Base-by-base conservation (phyloP, 1,284 basidiomycete species). In the Microbotryum saponariae region DNA sequence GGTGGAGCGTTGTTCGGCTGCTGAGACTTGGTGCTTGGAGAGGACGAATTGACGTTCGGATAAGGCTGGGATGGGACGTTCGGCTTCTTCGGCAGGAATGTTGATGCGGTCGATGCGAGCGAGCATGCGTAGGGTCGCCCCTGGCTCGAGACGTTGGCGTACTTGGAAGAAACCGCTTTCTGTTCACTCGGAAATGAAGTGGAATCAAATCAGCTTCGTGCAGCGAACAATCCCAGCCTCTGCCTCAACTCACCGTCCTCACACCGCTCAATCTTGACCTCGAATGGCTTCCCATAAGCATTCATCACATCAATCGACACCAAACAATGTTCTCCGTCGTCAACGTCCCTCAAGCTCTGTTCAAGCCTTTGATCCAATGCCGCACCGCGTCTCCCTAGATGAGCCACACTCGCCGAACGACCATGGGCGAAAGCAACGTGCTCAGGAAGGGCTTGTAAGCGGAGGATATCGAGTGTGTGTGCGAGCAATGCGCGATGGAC, bases 1-100 rank as follows among this genome's bases (percentile, higher is more conserved):
- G 69, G 88, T 85, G 10, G 78, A 73, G 46, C 77, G 79, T 64
- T 85, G 81, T 70, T 90, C 85, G 49, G 76, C 76, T 5, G 77
- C 74, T 1, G 84, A 82, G 58, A 88, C 77, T 59, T 80, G 81
- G 12, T 85, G 82, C 71, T 88, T 88, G 23, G 85, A 82, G 0
- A 97, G 86, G 20, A 97, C 85, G 74, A 93, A 97, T 73, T 98
- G 94, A n/a, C 91, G 81, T 62, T 88, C 85, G 5, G 87, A 87
- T 42, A 94, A 77, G 6, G 85, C 84, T 0, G 94, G 94, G 61
- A 97, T 89, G 1, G 87, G 82, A 49, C 79, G 78, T 3, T 82
- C 80, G 12, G 84, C 75, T 4, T 81, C 75, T n/a, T 82, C 81
- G 33, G 82, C 79, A 0, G 83, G 71, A 4, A 96, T 75, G 0